Evolutionary conservation across 2,329 filamentous ascomycete genomes (phyloP), one percentile per base, ranked within the genome.

Genomic region (Falciphora oryzae): DNA sequence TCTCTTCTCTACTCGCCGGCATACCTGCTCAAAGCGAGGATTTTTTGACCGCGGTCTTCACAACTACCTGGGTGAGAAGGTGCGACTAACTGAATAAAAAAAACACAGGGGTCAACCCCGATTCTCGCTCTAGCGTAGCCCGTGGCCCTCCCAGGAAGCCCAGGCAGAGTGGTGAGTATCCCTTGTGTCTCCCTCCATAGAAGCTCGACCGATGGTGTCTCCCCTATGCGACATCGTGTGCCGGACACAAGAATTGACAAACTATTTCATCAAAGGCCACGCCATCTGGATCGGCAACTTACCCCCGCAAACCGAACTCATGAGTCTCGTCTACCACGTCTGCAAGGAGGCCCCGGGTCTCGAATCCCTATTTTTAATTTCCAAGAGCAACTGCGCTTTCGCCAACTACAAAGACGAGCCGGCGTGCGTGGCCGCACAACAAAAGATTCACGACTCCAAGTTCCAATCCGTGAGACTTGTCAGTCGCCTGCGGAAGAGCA

Each of bases 211-310:
- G 18, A 8, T 11, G 22, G n/a, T 53, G 8, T 10, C 69, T 74
- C 58, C 67, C 73, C 1, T 7, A 25, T 4, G 3, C 18, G 16
- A 53, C n/a, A 25, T 53, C 3, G 7, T 53, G 7, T 53, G 44
- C n/a, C 14, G 22, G 18, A 50, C 5, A 25, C 32, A 58, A 10
- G 58, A 35, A 59, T 66, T 70, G 63, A 73, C 62, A 62, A n/a
- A 63, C 10, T 7, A 61, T 63, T 35, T 32, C 65, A 44, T 63
- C n/a, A 44, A 44, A 80, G 94, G 93, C 1, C 91, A 97, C 74
- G 94, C 94, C 0, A 87, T 98, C 27, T 98, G 95, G 94, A 92
- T 98, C 32, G 95, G 95, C 57, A 98, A 98, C 73, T 81, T 98
- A 0, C 93, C 94, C 4, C 90, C 92, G 0, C 90, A 92, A 61